phyloP scores from a whole-genome alignment of 2,329 filamentous ascomycete genomes.

The Plenodomus biglobosus region DNA sequence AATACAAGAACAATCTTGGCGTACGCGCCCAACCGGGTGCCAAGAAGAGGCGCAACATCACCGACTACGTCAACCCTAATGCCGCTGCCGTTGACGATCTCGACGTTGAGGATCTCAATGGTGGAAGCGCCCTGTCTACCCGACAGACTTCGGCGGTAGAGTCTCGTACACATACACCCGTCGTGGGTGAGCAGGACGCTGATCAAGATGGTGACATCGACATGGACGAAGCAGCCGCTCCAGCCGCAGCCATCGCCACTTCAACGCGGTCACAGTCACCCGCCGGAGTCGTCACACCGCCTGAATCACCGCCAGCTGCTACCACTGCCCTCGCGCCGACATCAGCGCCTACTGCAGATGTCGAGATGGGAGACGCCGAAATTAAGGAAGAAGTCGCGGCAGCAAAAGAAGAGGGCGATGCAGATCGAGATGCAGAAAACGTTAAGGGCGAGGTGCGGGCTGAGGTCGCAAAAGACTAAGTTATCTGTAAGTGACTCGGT shows the following conservation, averaged over 20 bases:
- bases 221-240: constrained; percentile 34
- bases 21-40: constrained; percentile 59
- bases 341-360: constrained; percentile 23
- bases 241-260: constrained; percentile 14
- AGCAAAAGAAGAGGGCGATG: constrained; percentile 30
- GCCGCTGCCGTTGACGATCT: constrained; percentile 35
- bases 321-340: constrained; percentile 19
- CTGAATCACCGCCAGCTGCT: constrained; percentile 36
- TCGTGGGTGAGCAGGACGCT: constrained; percentile 22
- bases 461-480: constrained; percentile 31
- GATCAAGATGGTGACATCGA: constrained; percentile 43
- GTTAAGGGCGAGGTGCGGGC: constrained; percentile 36
- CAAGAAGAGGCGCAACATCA: constrained; percentile 59
- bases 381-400: constrained; percentile 20
- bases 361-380: constrained; percentile 35
- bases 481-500: no score
- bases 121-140: constrained; percentile 34
- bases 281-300: constrained; percentile 38
- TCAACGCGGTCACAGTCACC: constrained; percentile 33
- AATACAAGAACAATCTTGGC: constrained; percentile 72
- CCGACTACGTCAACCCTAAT: constrained; percentile 62
- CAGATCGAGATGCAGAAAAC: constrained; percentile 33
- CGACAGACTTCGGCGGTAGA: constrained; percentile 30
- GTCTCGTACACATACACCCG: constrained; percentile 34
- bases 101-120: constrained; percentile 35